Base-by-base conservation (phyloP, 2,329 filamentous ascomycete species). In the Fusarium sp. region DNA sequence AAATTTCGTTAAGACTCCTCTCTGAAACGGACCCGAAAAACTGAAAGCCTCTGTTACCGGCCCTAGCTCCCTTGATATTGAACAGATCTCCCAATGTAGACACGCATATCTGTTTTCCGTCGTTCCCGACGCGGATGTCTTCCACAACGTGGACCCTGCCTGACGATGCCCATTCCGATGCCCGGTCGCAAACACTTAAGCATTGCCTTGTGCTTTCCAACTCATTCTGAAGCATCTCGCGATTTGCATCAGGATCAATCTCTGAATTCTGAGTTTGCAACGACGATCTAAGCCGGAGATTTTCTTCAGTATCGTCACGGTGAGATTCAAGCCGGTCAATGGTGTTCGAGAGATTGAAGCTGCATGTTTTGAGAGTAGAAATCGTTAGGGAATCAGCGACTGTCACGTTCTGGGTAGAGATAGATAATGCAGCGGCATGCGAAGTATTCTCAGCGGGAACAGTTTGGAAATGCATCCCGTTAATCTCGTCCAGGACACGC, bases 31-130 rank as follows among this genome's bases (percentile, higher is more conserved):
- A 61, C 27, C 59, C 59, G 7, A 61, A 32, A 20, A 61, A 61
- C 37, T 61, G 59, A 25, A 61, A n/a, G 2, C 45, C 42, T 4
- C 59, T 22, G 20, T 61, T 6, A 9, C 59, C 69, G 4, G 69
- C 67, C 11, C 10, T 63, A 14, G 60, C 64, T 8, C 61, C 54
- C 18, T 63, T 71, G 2, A 65, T 70, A 1, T 54, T 62, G 7
- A 72, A 65, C 7, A 74, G 51, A 41, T 74, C 72, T 8, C 67
- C 71, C 4, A 68, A 27, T 1, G 67, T 71, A 14, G 70, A 72
- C 4, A 71, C 61, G 55, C 69, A 63, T 16, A 74, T 25, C 10
- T 72, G 67, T 13, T 59, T 58, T 7, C 63, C 57, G 30, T 70
- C 40, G 16, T 72, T 55, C 4, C 63, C 64, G 20, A 70, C 40